Evolutionary conservation across 2,329 filamentous ascomycete species (phyloP), one percentile per base, ranked within the genome.

Genomic region (Sporothrix sp.): DNA sequence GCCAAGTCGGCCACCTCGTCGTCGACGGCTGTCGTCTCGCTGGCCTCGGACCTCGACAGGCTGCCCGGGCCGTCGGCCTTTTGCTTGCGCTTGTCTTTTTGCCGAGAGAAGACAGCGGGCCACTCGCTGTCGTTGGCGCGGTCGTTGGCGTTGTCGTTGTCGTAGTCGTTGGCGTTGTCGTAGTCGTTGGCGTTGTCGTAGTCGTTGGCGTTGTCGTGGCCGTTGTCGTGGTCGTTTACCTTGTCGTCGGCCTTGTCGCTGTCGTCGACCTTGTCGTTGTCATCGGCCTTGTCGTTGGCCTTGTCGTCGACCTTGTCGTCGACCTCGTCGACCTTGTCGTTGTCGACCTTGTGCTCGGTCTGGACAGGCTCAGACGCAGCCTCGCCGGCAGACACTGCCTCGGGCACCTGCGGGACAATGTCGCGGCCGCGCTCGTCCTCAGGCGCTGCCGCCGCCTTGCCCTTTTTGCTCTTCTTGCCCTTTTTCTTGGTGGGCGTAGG

Each of bases 381-480:
- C 27, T 39, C 35, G 25, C n/a, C 16, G 21, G 16, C 42, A 38
- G 23, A 1, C 4, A 9, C 40, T 2, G 38, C 7, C 20, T 32
- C 40, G 2, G n/a, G n/a, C n/a, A n/a, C n/a, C n/a, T n/a, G n/a
- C n/a, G n/a, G n/a, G n/a, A n/a, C n/a, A n/a, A n/a, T n/a, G n/a
- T 18, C 40, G 7, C 40, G 40, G 4, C 18, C 40, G 11, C 14
- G 9, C 18, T 28, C 40, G 9, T 20, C 40, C 21, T 70, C 43
- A 32, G 13, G 18, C 20, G 30, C 33, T 5, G 43, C 16, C 2
- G 20, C 20, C 43, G 68, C 58, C 68, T 68, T 32, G 27, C 73
- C 64, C 33, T 71, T 66, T 45, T 63, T 66, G 20, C 66, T 65
- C 57, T 68, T 75, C 57, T 69, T 75, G 56, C 64, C 68, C 11